A percentile compares a stretch with the other conserved stretches of the same genome.
Conservation (phyloP, 148 eudicot genomes). For the Amaranthus cruentus region DNA sequence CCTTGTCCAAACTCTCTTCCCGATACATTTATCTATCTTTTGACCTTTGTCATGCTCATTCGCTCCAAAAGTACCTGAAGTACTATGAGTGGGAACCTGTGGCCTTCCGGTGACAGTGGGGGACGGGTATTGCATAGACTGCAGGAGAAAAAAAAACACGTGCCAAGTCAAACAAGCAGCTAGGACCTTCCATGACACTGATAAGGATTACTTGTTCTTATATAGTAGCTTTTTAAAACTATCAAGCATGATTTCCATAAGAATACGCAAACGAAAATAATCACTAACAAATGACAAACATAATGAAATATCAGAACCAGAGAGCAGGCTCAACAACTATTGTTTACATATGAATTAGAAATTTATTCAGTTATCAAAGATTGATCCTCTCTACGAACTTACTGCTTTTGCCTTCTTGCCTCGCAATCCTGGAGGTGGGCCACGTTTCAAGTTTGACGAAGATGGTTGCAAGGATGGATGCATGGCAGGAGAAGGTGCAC, state of each 20-base stretch:
- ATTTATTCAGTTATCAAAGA: neutral
- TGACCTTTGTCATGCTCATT: slow-evolving; percentile 38
- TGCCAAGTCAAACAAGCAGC: slow-evolving; percentile 8
- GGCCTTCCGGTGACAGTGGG: slow-evolving; percentile 43
- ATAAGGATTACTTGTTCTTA: neutral
- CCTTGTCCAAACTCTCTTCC: slow-evolving; percentile 61
- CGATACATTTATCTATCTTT: slow-evolving; percentile 45
- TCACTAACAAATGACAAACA: neutral
- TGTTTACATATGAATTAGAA: neutral
- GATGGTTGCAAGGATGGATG: slow-evolving; percentile 53
- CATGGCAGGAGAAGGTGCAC: slow-evolving; percentile 52
- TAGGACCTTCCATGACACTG: neutral
- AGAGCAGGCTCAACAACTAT: neutral
- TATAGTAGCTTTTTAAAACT: neutral
- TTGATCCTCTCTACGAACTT: slow-evolving; percentile 21
- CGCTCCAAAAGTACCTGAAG: slow-evolving; percentile 32
- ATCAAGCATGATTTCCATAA: neutral
- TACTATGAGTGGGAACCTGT: slow-evolving; percentile 32
- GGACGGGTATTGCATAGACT: slow-evolving; percentile 41
- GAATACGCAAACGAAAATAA: neutral
- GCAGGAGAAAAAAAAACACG: slow-evolving; percentile 9
- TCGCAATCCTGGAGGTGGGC: slow-evolving; percentile 42
- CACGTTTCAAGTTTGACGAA: slow-evolving; percentile 49
- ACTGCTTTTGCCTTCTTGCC: slow-evolving; percentile 55
- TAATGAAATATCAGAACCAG: neutral